Conservation (phyloP, 805 yeast genomes). For the Wickerhamomyces mucosus region DNA sequence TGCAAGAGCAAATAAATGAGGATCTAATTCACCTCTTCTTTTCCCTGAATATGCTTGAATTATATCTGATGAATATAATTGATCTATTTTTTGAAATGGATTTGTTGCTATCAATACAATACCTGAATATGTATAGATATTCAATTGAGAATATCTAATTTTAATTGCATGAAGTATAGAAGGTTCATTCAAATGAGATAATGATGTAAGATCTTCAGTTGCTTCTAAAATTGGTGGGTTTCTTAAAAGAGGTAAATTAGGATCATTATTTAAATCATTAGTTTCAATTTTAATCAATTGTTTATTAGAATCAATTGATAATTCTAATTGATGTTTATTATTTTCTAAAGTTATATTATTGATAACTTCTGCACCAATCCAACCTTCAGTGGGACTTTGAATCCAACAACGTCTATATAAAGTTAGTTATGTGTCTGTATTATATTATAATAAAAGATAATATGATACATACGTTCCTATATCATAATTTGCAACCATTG, state of each 20-base stretch:
- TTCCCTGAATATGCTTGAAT: slow-evolving; percentile 93
- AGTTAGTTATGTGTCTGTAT: background rate
- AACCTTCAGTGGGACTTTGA: slow-evolving; percentile 59
- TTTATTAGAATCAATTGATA: slow-evolving; percentile 42
- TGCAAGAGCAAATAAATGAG: slow-evolving; percentile 95
- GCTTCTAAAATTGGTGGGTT: slow-evolving; percentile 91
- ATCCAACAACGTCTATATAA: slow-evolving; percentile 59
- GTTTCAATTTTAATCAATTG: slow-evolving; percentile 39
- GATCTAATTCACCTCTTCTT: slow-evolving; percentile 90
- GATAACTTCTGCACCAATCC: slow-evolving; percentile 62
- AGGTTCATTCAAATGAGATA: slow-evolving; percentile 91
- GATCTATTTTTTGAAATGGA: slow-evolving; percentile 90
- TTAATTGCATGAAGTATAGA: slow-evolving; percentile 92
- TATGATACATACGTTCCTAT: slow-evolving; percentile 40
- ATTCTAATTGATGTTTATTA: slow-evolving; percentile 37
- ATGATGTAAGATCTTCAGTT: slow-evolving; percentile 86
- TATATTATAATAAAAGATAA: slow-evolving; percentile 1
- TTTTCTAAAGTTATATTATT: slow-evolving; percentile 29
- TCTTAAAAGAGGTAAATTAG: slow-evolving; percentile 67
- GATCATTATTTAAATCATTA: slow-evolving; percentile 22
- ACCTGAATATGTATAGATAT: slow-evolving; percentile 93
- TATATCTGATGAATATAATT: slow-evolving; percentile 82
- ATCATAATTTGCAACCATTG: slow-evolving; percentile 35
- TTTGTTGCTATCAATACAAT: slow-evolving; percentile 93
- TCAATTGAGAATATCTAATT: slow-evolving; percentile 79